phyloP scores from a whole-genome alignment of 116 monocot genomes.

The Phalaenopsis hybrid region DNA sequence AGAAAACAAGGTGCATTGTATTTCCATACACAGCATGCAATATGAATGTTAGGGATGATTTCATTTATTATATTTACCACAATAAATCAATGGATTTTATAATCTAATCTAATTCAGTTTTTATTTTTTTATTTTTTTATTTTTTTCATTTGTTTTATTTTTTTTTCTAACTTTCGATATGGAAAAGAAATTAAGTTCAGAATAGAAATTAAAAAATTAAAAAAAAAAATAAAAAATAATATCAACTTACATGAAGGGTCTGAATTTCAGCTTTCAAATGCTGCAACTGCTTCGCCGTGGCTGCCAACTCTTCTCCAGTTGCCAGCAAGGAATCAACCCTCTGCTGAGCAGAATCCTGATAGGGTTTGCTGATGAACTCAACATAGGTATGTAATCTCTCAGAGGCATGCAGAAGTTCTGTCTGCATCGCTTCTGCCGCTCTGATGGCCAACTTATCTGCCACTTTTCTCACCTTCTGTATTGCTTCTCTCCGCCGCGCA shows the following conservation, averaged over 20 bases:
- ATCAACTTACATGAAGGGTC: constrained; percentile 29
- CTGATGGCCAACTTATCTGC: constrained; percentile 58
- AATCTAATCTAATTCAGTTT: no score
- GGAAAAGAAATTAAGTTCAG: no score
- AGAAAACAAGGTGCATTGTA: no score
- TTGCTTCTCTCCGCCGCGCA: constrained; percentile 48
- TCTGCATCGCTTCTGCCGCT: constrained; percentile 73
- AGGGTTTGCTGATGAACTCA: constrained; percentile 56
- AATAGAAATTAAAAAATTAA: no score
- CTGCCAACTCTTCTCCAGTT: constrained; percentile 39
- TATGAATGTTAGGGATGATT: no score
- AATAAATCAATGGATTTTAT: no score
- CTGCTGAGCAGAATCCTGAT: constrained; percentile 50
- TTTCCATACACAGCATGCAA: no score
- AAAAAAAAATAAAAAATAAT: not conserved
- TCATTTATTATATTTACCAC: no score
- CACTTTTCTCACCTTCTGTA: constrained; percentile 61
- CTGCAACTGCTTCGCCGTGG: constrained; percentile 35
- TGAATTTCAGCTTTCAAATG: constrained; percentile 51
- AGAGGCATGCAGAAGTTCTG: constrained; percentile 42
- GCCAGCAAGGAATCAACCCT: constrained; percentile 38
- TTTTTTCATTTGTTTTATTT: no score
- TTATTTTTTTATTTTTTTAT: no score
- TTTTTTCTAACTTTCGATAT: no score
- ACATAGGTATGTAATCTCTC: constrained; percentile 41